phyloP scores from a whole-genome alignment of 805 yeast species.

The Suhomyces prunicola region DNA sequence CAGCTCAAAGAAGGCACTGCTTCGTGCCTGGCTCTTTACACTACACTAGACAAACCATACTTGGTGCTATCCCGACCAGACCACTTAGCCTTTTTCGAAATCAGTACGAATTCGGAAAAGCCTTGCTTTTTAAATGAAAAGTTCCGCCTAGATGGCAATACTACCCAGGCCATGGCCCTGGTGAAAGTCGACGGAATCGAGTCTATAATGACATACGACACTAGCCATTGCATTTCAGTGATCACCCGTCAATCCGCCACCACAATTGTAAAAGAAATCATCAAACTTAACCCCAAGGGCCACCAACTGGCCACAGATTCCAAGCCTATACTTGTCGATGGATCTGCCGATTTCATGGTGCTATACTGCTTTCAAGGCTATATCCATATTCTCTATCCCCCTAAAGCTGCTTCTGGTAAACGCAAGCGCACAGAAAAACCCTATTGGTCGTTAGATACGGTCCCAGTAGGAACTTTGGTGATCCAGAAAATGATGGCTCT shows the following conservation, averaged over 20 bases:
- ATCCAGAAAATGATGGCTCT: constrained; percentile 15
- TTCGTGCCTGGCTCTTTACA: neutral
- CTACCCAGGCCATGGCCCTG: neutral
- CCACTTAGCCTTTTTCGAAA: neutral
- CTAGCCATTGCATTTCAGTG: neutral
- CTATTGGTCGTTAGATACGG: constrained; percentile 7
- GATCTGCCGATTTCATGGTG: constrained; percentile 14
- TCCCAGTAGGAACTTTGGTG: constrained; percentile 18
- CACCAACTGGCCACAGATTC: constrained; percentile 24
- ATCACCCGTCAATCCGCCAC: neutral
- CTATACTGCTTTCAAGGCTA: constrained; percentile 16
- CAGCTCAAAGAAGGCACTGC: constrained; percentile 1
- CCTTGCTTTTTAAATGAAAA: neutral
- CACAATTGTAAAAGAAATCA: constrained; percentile 4
- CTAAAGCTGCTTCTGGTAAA: neutral
- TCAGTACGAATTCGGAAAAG: neutral
- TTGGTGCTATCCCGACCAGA: neutral
- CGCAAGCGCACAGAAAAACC: neutral
- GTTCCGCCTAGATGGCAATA: neutral
- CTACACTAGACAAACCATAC: neutral
- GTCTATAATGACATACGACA: neutral
- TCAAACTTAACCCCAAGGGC: constrained; percentile 15
- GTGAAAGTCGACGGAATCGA: neutral
- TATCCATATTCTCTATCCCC: constrained; percentile 6
- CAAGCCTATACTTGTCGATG: constrained; percentile 14